Percentiles rank a stretch among this genome's conserved stretches.
phyloP scores from a whole-genome alignment of 805 yeast genomes.

The Ogataea sp. region DNA sequence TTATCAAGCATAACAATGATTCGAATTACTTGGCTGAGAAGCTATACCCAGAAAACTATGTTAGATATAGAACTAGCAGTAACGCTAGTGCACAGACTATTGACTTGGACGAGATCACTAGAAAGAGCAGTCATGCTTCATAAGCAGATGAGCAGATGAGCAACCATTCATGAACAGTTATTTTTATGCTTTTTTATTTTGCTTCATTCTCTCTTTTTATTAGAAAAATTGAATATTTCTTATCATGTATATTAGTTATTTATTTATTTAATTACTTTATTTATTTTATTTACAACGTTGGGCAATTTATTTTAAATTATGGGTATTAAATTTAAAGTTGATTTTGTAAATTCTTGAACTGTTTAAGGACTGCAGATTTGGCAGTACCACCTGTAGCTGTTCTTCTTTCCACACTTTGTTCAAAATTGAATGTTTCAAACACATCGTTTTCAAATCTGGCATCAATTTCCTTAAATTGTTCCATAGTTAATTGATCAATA shows the following conservation, averaged over 20 bases:
- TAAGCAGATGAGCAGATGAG: no score
- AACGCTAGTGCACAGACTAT: slow-evolving; percentile 7
- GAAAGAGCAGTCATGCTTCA: not conserved
- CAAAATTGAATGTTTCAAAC: slow-evolving; percentile 80
- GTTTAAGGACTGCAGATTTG: slow-evolving; percentile 76
- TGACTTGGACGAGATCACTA: slow-evolving; percentile 12
- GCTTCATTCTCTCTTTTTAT: no score
- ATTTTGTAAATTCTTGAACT: slow-evolving; percentile 36
- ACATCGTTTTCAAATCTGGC: slow-evolving; percentile 76
- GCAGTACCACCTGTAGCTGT: slow-evolving; percentile 97
- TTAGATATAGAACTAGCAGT: slow-evolving; percentile 4
- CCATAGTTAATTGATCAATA: slow-evolving; percentile 73
- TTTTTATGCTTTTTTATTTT: no score
- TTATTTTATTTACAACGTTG: no score
- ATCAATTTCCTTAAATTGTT: slow-evolving; percentile 77
- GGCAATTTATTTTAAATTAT: no score
- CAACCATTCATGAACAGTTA: no score
- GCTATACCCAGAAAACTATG: not conserved
- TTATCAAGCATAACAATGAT: not conserved
- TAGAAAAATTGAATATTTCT: no score
- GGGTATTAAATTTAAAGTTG: slow-evolving; percentile 2
- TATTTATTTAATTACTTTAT: no score
- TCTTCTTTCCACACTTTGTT: slow-evolving; percentile 92
- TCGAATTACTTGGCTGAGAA: not conserved
- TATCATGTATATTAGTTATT: no score